phyloP scores from a whole-genome alignment of 257 asterid species.

The Catharanthus roseus region DNA sequence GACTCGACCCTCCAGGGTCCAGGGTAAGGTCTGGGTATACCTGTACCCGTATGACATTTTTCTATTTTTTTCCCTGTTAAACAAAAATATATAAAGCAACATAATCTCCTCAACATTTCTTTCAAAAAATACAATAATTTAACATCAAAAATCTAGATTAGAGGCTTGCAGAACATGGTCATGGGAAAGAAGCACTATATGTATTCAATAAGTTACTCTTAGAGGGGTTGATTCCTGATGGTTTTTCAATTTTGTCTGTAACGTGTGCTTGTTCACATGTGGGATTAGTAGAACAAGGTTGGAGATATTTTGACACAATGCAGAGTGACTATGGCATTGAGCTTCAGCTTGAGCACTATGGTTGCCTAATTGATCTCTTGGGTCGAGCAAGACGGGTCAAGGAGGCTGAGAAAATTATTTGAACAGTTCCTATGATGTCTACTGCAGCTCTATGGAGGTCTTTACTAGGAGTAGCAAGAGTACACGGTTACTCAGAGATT shows the following conservation, averaged over 20 bases:
- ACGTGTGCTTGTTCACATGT: conserved; percentile 66
- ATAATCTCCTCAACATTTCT: no score
- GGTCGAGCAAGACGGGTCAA: conserved; percentile 54
- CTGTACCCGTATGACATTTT: no score
- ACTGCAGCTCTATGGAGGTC: conserved; percentile 54
- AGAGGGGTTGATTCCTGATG: conserved; percentile 37
- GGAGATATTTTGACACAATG: conserved; percentile 45
- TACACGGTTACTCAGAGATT: conserved; percentile 45
- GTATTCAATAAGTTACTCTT: conserved; percentile 42
- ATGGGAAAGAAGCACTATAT: conserved; percentile 45
- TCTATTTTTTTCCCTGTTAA: no score
- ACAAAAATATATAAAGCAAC: no score
- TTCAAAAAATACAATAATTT: no score
- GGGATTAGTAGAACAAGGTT: no score
- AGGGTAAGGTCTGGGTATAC: no score
- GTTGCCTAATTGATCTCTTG: conserved; percentile 53
- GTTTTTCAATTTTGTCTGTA: conserved; percentile 42
- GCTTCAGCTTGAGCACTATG: no score
- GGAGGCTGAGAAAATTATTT: conserved; percentile 43
- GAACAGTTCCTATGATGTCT: conserved; percentile 46
- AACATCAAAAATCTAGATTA: no score
- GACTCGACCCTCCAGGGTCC: no score
- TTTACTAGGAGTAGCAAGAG: no score
- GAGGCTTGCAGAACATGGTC: conserved; percentile 66
- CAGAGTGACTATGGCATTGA: conserved; percentile 13